Evolutionary conservation across 495 filamentous ascomycete species (phyloP).

Genomic region (Xylaria venustula): DNA sequence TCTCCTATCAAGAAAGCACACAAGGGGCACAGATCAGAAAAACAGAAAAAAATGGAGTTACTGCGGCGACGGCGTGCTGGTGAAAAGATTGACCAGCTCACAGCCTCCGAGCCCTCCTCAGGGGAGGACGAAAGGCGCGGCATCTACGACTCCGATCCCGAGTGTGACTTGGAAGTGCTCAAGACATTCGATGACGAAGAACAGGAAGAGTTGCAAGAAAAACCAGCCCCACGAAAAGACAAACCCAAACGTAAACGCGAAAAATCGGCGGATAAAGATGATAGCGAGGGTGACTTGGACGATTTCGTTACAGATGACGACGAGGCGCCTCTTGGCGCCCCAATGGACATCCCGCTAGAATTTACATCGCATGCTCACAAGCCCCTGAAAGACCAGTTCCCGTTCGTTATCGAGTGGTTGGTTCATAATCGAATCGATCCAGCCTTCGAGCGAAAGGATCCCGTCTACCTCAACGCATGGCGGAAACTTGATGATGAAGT

Average conservation of each 20-base stretch:
- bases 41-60: constrained; percentile 47
- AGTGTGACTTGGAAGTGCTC: constrained; percentile 32
- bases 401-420: constrained; percentile 78
- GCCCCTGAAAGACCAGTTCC: constrained; percentile 74
- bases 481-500: constrained; percentile 73
- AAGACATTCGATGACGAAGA: constrained; percentile 51
- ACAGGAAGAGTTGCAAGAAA: constrained; percentile 18
- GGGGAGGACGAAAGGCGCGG: constrained; percentile 33
- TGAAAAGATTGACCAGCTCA: constrained; percentile 43
- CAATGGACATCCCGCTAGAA: constrained; percentile 64
- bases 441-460: constrained; percentile 62
- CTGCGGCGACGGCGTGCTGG: constrained; percentile 60
- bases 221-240: constrained; percentile 9
- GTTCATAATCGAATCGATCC: constrained; percentile 72
- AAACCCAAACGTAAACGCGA: constrained; percentile 17
- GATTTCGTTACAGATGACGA: constrained; percentile 72
- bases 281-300: constrained; percentile 61
- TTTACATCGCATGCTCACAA: constrained; percentile 66
- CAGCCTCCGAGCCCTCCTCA: constrained; percentile 31
- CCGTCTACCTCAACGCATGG: constrained; percentile 70
- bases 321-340: constrained; percentile 61
- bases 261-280: constrained; percentile 39
- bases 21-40: constrained; percentile 23
- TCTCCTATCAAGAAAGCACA: constrained; percentile 20
- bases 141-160: constrained; percentile 45